Percentiles rank a stretch among this genome's conserved stretches.
phyloP scores from a whole-genome alignment of 1,284 basidiomycete genomes.

The Tremellales sp. region DNA sequence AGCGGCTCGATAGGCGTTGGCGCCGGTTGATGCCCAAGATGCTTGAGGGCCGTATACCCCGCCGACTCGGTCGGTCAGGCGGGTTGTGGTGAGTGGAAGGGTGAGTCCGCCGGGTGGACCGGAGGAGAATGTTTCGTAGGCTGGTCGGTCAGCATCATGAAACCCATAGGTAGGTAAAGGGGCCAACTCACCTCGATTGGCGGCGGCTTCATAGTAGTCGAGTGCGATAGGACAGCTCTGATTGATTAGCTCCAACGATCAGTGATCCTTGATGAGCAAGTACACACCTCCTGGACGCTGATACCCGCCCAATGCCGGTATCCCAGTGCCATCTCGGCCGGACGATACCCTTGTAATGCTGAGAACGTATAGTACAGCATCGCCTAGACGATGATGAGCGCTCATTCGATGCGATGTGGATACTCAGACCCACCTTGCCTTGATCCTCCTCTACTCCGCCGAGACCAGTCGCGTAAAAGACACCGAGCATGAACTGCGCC shows the following conservation, averaged over 20 bases:
- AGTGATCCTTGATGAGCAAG: neutral
- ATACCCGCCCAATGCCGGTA: conserved; percentile 97
- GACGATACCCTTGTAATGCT: conserved; percentile 76
- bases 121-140: conserved; percentile 66
- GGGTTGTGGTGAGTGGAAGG: conserved; percentile 73
- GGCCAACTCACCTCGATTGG: conserved; percentile 63
- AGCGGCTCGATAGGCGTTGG: conserved; percentile 64
- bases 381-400: conserved; percentile 64
- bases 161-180: conserved; percentile 3
- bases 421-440: conserved; percentile 50
- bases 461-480: conserved; percentile 83
- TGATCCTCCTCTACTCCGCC: conserved; percentile 55
- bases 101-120: conserved; percentile 90
- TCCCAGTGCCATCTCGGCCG: conserved; percentile 86
- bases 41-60: conserved; percentile 92
- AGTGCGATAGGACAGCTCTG: conserved; percentile 70
- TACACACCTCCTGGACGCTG: conserved; percentile 64
- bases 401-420: conserved; percentile 24
- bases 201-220: conserved; percentile 80
- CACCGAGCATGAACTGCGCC: conserved; percentile 76
- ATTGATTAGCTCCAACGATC: neutral
- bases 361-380: conserved; percentile 91
- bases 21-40: conserved; percentile 58
- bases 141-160: conserved; percentile 49
- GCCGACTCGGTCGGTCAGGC: conserved; percentile 83